Evolutionary conservation across 768 basidiomycete genomes (phyloP).

Genomic region (Russula olivacea): DNA sequence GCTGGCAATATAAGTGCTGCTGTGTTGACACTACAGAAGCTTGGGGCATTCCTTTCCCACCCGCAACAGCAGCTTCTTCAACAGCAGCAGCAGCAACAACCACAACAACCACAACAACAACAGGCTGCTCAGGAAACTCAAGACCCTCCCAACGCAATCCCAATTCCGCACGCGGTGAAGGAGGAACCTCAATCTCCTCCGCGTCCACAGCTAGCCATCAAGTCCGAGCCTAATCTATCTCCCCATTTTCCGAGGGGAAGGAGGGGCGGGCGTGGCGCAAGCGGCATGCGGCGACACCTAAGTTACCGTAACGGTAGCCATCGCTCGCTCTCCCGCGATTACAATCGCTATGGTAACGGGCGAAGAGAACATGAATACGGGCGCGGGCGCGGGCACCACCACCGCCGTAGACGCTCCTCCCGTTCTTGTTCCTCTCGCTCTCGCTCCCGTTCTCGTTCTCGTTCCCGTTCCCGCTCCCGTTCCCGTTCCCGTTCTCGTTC

Average conservation of each 20-base stretch:
- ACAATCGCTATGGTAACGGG: background rate
- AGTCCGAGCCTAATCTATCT: background rate
- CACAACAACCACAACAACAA: background rate
- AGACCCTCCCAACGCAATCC: background rate
- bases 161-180: background rate
- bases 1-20: background rate
- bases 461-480: background rate
- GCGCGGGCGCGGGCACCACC: background rate
- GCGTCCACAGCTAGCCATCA: background rate
- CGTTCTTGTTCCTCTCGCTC: background rate
- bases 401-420: background rate
- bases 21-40: background rate
- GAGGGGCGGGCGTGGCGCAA: background rate
- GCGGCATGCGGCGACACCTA: background rate
- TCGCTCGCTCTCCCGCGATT: conserved; percentile 6
- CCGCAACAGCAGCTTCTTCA: background rate
- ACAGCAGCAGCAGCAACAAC: too few species aligned
- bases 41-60: conserved; percentile 1
- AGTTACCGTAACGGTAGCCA: background rate
- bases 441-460: background rate
- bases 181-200: background rate
- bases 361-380: background rate
- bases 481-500: background rate
- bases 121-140: background rate
- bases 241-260: background rate